phyloP scores from a whole-genome alignment of 345 rosid species.

The Brassica carinata region DNA sequence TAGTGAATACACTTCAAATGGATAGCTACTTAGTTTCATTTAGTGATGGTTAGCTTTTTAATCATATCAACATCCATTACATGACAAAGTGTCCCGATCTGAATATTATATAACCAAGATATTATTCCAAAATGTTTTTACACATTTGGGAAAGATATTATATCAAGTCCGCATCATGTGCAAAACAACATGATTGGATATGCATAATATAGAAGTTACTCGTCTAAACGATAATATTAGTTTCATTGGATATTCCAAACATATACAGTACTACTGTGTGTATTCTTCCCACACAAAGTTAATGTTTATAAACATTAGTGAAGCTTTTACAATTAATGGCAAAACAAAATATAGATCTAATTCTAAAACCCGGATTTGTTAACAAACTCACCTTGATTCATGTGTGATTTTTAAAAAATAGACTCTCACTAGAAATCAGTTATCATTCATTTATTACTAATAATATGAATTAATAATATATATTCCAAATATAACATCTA shows the following conservation, averaged over 20 bases:
- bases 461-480: too few species aligned
- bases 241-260: neutral
- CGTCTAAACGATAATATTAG: neutral
- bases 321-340: neutral
- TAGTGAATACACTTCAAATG: neutral
- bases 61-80: neutral
- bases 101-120: neutral
- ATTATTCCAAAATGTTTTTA: neutral
- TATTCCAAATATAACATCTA: too few species aligned
- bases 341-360: conserved; percentile 7
- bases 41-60: neutral
- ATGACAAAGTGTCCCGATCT: neutral
- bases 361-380: too few species aligned
- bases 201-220: neutral
- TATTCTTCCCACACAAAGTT: neutral
- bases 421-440: too few species aligned
- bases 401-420: too few species aligned
- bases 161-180: neutral
- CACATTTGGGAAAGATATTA: neutral
- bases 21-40: neutral
- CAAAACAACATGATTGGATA: neutral
- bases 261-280: neutral
- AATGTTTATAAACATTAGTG: neutral
- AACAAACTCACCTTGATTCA: too few species aligned
- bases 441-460: too few species aligned